Conservation (phyloP, 2,329 filamentous ascomycete species). For the Aspergillus oerlinghausenensis region DNA sequence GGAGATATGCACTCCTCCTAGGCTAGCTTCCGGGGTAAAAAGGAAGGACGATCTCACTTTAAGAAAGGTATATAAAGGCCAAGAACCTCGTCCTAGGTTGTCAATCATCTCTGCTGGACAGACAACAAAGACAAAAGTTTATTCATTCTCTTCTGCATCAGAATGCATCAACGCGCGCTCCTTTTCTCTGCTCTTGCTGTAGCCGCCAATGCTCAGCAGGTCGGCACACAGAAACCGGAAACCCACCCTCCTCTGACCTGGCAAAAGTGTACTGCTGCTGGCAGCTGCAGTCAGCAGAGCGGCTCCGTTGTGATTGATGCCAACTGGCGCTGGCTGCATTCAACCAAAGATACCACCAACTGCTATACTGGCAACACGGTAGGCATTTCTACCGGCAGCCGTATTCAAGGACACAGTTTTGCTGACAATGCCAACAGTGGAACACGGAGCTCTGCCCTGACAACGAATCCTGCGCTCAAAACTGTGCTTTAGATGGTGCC, state of each 20-base stretch:
- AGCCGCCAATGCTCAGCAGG: slow-evolving; percentile 27
- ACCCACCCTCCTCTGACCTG: slow-evolving; percentile 51
- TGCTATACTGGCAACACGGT: slow-evolving; percentile 51
- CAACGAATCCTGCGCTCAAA: slow-evolving; percentile 47
- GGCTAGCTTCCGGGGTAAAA: neutral
- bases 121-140: slow-evolving; percentile 12
- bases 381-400: slow-evolving; percentile 1
- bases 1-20: slow-evolving; percentile 5
- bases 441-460: slow-evolving; percentile 46
- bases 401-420: neutral
- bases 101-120: slow-evolving; percentile 26
- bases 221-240: slow-evolving; percentile 25
- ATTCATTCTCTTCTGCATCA: slow-evolving; percentile 8
- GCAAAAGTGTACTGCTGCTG: slow-evolving; percentile 49
- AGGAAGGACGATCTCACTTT: neutral
- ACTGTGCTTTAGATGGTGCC: slow-evolving; percentile 55
- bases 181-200: slow-evolving; percentile 26
- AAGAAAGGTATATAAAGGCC: slow-evolving; percentile 18
- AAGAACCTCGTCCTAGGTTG: neutral
- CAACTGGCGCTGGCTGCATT: slow-evolving; percentile 57
- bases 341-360: slow-evolving; percentile 46
- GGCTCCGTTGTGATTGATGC: slow-evolving; percentile 53
- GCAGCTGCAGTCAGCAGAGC: slow-evolving; percentile 49
- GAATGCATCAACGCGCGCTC: slow-evolving; percentile 28
- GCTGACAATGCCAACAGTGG: slow-evolving; percentile 25